Percentiles rank a stretch among this genome's conserved stretches.
Conservation (phyloP, 2,329 filamentous ascomycete genomes). For the Colletotrichum siamense region DNA sequence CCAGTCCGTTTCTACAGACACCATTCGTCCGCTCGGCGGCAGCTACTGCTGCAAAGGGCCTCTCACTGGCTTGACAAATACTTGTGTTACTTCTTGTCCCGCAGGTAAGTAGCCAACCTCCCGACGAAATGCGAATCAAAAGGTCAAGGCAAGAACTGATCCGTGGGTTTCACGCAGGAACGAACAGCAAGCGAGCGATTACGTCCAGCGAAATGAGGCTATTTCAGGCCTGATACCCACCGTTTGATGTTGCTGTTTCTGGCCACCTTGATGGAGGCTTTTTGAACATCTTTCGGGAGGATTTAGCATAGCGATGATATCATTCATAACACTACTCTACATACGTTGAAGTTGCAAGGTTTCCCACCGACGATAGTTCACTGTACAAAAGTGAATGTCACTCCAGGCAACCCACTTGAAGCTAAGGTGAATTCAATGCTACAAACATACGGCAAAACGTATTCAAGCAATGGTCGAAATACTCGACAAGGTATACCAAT, state of each 20-base stretch:
- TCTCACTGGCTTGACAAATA: neutral
- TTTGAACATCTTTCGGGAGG: accelerated
- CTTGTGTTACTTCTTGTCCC: neutral
- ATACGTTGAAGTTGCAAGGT: accelerated
- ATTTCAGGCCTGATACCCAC: neutral
- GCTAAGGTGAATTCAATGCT: neutral
- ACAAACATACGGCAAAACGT: neutral
- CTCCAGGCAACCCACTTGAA: neutral
- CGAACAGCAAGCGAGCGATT: neutral
- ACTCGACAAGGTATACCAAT: neutral
- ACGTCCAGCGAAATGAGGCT: neutral
- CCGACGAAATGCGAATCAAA: accelerated
- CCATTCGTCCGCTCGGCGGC: neutral
- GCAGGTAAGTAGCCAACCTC: neutral
- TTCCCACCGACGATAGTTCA: accelerated
- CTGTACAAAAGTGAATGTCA: neutral
- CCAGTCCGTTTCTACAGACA: neutral
- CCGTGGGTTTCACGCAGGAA: neutral
- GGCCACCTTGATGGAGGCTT: neutral
- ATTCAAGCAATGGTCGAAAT: accelerated
- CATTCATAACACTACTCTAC: neutral
- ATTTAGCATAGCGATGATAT: neutral
- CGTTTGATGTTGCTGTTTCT: neutral
- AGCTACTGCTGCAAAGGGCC: neutral
- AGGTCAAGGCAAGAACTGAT: neutral